These are phyloP conservation scores for Raddia distichophylla DNA, from an alignment of 176 grass and related monocot genomes.

Conservation along the genomic window DNA sequence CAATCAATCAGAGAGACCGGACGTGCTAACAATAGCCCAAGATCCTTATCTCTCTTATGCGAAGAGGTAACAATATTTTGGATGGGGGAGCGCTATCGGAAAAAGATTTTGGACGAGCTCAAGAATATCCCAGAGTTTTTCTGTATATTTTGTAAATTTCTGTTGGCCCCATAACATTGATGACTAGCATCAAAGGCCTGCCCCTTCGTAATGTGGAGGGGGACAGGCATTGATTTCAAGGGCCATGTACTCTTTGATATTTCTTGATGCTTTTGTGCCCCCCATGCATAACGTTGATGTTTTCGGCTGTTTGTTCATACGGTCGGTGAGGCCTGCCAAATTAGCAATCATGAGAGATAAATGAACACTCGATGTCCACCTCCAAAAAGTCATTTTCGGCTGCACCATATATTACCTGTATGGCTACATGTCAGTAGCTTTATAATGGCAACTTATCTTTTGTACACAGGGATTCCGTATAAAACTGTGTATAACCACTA, in stretches of 20 bases:
- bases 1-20: constrained; percentile 93
- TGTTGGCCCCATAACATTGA: constrained; percentile 14
- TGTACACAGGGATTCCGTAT: no score
- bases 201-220: constrained; percentile 43
- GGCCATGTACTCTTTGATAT: constrained; percentile 22
- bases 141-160: constrained; percentile 89
- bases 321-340: constrained; percentile 10
- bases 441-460: no score
- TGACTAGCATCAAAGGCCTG: constrained; percentile 38
- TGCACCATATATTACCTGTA: no score
- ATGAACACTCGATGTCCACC: background rate
- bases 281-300: background rate
- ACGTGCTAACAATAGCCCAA: constrained; percentile 90
- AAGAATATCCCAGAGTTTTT: constrained; percentile 45
- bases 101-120: constrained; percentile 42
- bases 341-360: background rate
- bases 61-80: constrained; percentile 69
- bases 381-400: background rate
- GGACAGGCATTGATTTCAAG: constrained; percentile 30
- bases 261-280: constrained; percentile 17
- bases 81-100: background rate
- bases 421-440: no score
- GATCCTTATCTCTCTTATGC: constrained; percentile 93
- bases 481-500: no score
- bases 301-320: constrained; percentile 28